Percentiles rank a stretch among this genome's conserved stretches.
Conservation (phyloP, 2,329 filamentous ascomycete genomes). For the Stromatinia cepivora region DNA sequence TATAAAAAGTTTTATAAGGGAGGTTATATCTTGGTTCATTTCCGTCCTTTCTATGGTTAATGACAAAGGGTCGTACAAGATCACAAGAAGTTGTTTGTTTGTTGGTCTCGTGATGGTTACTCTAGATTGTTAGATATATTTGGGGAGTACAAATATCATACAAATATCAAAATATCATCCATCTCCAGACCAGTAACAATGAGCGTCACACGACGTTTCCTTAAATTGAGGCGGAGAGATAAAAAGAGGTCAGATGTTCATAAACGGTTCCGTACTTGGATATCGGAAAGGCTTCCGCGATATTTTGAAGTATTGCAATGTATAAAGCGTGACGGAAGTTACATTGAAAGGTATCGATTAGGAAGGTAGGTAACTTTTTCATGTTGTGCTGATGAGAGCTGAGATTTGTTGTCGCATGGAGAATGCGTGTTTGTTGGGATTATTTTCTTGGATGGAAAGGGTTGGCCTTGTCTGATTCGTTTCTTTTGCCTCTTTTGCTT, state of each 20-base stretch:
- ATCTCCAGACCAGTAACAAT: slow-evolving; percentile 1
- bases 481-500: background rate
- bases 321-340: background rate
- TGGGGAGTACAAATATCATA: background rate
- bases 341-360: slow-evolving; percentile 5
- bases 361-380: slow-evolving; percentile 9
- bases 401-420: slow-evolving; percentile 13
- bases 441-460: slow-evolving; percentile 8
- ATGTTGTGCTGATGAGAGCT: slow-evolving; percentile 16
- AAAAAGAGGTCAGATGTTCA: slow-evolving; percentile 24
- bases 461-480: slow-evolving; percentile 5
- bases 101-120: slow-evolving; percentile 2
- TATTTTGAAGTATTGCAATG: background rate
- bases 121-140: slow-evolving; percentile 6
- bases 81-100: background rate
- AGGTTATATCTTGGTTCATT: background rate
- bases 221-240: slow-evolving; percentile 8
- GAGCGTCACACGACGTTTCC: slow-evolving; percentile 17
- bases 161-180: background rate
- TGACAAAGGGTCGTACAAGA: background rate
- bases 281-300: slow-evolving; percentile 20
- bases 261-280: slow-evolving; percentile 21
- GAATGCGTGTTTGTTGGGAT: slow-evolving; percentile 19
- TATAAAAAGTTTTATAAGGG: slow-evolving; percentile 2
- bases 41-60: background rate